A percentile compares a stretch with the other conserved stretches of the same genome.
Evolutionary conservation across 495 filamentous ascomycete genomes (phyloP).

Genomic region (Lepidopterella palustris): DNA sequence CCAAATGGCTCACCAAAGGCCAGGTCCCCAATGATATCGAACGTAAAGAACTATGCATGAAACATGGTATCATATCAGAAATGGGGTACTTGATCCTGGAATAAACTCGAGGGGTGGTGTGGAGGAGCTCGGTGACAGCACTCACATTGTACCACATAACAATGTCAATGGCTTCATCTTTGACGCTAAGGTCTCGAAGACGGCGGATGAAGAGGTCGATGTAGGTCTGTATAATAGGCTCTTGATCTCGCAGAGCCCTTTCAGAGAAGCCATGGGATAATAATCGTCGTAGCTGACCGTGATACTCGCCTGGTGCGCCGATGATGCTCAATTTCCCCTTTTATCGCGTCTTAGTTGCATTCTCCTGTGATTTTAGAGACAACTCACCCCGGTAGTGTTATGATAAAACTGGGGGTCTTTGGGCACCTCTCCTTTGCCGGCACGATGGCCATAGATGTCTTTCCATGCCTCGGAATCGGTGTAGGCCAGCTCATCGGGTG

Average conservation of each 20-base stretch:
- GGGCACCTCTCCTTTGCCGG: neutral
- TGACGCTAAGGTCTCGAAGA: neutral
- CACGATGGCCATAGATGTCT: constrained; percentile 3
- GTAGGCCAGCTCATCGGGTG: neutral
- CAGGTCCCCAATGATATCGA: constrained; percentile 54
- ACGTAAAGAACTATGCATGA: constrained; percentile 29
- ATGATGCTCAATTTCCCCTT: neutral
- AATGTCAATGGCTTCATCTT: neutral
- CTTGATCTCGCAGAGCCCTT: constrained; percentile 9
- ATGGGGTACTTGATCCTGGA: too few relatives aligned
- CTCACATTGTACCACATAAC: neutral
- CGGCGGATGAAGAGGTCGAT: neutral
- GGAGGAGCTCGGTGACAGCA: neutral
- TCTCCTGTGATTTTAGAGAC: too few relatives aligned
- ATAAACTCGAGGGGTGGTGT: neutral
- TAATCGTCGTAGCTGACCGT: neutral
- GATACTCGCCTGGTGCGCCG: neutral
- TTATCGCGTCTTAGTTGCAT: too few relatives aligned
- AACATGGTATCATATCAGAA: too few relatives aligned
- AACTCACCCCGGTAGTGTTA: neutral
- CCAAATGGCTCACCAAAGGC: constrained; percentile 46
- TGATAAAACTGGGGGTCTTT: neutral
- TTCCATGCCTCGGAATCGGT: constrained; percentile 3
- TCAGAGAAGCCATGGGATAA: constrained; percentile 13
- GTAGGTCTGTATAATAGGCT: constrained; percentile 4